Conservation (phyloP, 129 eudicot genomes). For the Ambrosia trifida region DNA sequence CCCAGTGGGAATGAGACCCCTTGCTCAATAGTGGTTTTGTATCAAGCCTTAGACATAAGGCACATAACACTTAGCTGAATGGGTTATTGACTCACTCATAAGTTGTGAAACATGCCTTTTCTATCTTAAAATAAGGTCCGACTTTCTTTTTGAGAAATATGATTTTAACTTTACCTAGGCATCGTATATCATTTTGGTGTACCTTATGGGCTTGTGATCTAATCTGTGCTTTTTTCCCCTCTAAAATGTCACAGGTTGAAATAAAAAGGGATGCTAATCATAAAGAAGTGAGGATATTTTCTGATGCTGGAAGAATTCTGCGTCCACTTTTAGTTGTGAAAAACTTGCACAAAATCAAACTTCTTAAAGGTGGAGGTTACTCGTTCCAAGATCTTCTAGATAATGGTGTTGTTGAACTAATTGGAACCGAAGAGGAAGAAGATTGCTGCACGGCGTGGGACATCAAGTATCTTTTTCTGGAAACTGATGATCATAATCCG, state of each 20-base stretch:
- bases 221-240: background rate
- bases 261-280: conserved; percentile 69
- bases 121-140: too few relatives aligned
- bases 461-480: conserved; percentile 57
- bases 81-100: too few relatives aligned
- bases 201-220: conserved; percentile 7
- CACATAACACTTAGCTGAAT: too few relatives aligned
- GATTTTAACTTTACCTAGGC: too few relatives aligned
- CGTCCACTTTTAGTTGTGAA: conserved; percentile 84
- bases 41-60: too few relatives aligned
- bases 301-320: conserved; percentile 89
- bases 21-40: too few relatives aligned
- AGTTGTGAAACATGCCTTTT: too few relatives aligned
- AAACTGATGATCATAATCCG: conserved; percentile 38
- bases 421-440: conserved; percentile 91
- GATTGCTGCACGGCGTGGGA: conserved; percentile 91
- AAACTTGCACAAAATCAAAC: conserved; percentile 56
- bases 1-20: too few relatives aligned
- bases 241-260: conserved; percentile 56
- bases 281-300: conserved; percentile 75
- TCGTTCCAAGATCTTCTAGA: conserved; percentile 69
- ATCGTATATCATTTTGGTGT: background rate
- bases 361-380: conserved; percentile 58
- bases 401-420: conserved; percentile 67
- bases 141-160: too few relatives aligned